These are phyloP conservation scores for Claviceps arundinis DNA, from an alignment of 2,329 filamentous ascomycete species.

Conservation along the genomic window DNA sequence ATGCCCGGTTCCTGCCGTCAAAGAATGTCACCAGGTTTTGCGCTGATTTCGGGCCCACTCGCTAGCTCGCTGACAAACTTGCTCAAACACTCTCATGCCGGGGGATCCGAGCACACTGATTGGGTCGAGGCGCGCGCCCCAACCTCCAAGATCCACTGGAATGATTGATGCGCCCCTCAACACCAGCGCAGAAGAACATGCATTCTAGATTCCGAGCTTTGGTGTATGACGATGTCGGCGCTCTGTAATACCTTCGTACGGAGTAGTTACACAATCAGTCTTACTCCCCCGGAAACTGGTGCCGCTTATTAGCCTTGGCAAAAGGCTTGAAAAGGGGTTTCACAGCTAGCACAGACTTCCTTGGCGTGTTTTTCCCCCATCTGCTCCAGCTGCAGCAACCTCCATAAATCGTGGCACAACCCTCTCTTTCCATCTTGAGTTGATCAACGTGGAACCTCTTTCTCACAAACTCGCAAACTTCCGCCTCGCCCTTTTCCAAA, in stretches of 20 bases:
- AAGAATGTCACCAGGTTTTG: not conserved
- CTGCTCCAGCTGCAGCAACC: not conserved
- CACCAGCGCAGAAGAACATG: not conserved
- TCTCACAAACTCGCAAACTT: no score
- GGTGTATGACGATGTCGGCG: not conserved
- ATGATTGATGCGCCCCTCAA: not conserved
- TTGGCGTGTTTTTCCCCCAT: not conserved
- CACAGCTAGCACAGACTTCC: not conserved
- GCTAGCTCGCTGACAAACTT: constrained; percentile 17
- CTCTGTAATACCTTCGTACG: not conserved
- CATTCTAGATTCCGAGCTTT: not conserved
- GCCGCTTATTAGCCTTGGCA: no score
- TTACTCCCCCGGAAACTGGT: no score
- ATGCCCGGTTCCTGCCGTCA: no score
- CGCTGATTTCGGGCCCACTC: not conserved
- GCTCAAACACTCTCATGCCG: constrained; percentile 24
- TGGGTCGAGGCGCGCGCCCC: constrained; percentile 1
- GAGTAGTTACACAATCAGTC: not conserved
- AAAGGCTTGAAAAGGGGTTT: no score
- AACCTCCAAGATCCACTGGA: not conserved
- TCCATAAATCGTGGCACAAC: not conserved
- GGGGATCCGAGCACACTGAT: constrained; percentile 4
- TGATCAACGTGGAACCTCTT: not conserved
- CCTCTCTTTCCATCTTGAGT: not conserved
- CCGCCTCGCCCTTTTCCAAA: no score